These are phyloP conservation scores for Periglandula ipomoeae DNA, from an alignment of 2,329 filamentous ascomycete genomes.

Conservation along the genomic window DNA sequence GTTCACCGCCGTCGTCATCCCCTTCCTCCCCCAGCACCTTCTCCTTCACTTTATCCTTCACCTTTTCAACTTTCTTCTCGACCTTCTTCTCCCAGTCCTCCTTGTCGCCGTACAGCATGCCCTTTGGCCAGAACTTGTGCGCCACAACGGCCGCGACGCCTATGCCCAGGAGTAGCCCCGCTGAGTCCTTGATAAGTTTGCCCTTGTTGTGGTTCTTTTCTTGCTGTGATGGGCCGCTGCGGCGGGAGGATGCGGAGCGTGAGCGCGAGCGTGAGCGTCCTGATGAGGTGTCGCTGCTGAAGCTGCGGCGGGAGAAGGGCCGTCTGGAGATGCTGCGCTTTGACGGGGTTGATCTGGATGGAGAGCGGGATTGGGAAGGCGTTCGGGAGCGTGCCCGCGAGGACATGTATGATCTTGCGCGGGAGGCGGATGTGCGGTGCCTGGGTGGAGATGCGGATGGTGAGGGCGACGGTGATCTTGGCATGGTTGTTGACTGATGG, in stretches of 20 bases:
- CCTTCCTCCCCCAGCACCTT: constrained; percentile 2
- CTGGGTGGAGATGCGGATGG: neutral
- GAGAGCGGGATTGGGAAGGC: constrained; percentile 15
- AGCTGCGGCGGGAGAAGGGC: too few species aligned
- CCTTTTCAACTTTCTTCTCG: neutral
- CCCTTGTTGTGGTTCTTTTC: constrained; percentile 10
- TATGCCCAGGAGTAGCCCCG: constrained; percentile 24
- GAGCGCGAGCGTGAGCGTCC: too few species aligned
- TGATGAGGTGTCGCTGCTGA: too few species aligned
- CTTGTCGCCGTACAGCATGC: constrained; percentile 17
- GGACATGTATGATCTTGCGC: constrained; percentile 4
- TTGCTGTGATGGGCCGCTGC: constrained; percentile 8
- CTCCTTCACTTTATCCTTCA: neutral
- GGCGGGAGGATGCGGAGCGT: neutral
- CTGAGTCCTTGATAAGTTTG: constrained; percentile 21
- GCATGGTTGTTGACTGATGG: too few species aligned
- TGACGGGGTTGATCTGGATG: constrained; percentile 9
- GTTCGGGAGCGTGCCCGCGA: constrained; percentile 11
- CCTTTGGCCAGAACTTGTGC: constrained; percentile 27
- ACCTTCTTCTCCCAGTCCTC: constrained; percentile 20
- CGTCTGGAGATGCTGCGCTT: constrained; percentile 6
- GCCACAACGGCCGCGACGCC: constrained; percentile 25
- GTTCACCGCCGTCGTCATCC: neutral
- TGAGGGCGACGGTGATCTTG: constrained; percentile 6
- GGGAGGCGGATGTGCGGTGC: constrained; percentile 8